Evolutionary conservation across 1,139 yeast species (phyloP), one percentile per base, ranked within the genome.

Genomic region (Suhomyces panamericanus): DNA sequence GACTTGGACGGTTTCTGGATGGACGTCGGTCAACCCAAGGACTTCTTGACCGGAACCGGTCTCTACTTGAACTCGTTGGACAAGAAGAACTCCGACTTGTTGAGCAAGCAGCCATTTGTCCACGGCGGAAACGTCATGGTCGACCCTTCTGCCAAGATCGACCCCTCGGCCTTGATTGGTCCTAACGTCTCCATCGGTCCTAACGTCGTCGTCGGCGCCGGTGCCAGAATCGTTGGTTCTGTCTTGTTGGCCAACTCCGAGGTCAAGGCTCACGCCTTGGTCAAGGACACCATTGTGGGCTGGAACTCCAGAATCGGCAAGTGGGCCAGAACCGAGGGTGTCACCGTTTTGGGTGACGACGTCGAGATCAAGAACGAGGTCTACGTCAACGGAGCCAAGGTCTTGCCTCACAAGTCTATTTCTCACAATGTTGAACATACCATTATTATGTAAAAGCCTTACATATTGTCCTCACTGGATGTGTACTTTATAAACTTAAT

Each of bases 11-110:
- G 99, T 56, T 95, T 84, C 87, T 95, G 99, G 99, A 95, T 95
- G 99, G 99, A 95, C 71, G 97, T 95, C 60, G 99, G 99, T 70
- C 99, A 95, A 79, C 99, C 99, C 80, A 93, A 93, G 83, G 99
- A 95, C 75, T 95, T 90, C 84, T 78, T 95, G 60, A 85, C 96
- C 50, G 99, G 99, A 70, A 89, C 98, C 63, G 85, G 90, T 59
- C 80, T 93, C 56, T 95, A 91, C 81, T 80, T 95, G 70, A 81
- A 87, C 65, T 85, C 98, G 48, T 76, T 90, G 64, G 71, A 95
- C 60, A 87, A 86, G 80, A 88, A 85, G 74, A 66, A 74, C 59
- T 88, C 97, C 55, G 81, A 80, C 61, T 69, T 75, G 60, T 83
- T 95, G 63, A 78, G 83, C 56, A 68, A 73, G 48, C 89, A 81